phyloP scores from a whole-genome alignment of 371 early-diverging fungal species.

The Syncephalastrum monosporum region DNA sequence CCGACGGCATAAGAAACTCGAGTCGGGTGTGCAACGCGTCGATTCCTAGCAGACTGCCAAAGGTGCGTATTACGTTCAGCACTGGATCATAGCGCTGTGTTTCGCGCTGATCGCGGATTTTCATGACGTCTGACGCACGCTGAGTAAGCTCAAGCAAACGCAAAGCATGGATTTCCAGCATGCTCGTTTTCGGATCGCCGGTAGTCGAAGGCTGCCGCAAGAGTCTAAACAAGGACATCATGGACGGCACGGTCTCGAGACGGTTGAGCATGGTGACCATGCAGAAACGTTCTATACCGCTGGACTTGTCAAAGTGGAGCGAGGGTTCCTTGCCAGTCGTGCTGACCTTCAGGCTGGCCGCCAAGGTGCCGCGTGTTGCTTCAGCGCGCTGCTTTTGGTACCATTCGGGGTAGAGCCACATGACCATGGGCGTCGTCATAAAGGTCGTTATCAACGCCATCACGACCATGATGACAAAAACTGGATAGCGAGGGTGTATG shows the following conservation, averaged over 20 bases:
- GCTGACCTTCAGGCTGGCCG: constrained; percentile 7
- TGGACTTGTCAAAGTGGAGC: background rate
- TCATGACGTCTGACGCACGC: constrained; percentile 74
- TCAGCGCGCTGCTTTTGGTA: constrained; percentile 44
- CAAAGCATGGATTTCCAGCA: constrained; percentile 48
- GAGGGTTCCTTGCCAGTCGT: background rate
- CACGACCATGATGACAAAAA: constrained; percentile 87
- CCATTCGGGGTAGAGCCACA: constrained; percentile 57
- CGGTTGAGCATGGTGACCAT: constrained; percentile 66
- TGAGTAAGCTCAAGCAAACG: constrained; percentile 72
- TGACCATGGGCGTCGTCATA: constrained; percentile 68
- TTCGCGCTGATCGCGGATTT: constrained; percentile 55
- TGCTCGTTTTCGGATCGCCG: background rate
- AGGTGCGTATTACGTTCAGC: constrained; percentile 71
- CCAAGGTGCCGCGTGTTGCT: background rate
- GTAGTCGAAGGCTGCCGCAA: constrained; percentile 32
- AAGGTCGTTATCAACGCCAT: constrained; percentile 87
- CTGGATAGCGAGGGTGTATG: constrained; percentile 20
- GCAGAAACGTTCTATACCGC: constrained; percentile 8
- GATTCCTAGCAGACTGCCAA: constrained; percentile 64
- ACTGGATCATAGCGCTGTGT: constrained; percentile 69
- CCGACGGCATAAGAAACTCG: constrained; percentile 21
- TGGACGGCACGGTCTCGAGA: constrained; percentile 65
- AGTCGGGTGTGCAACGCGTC: constrained; percentile 25
- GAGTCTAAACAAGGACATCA: constrained; percentile 71